Conservation (phyloP, 805 yeast genomes). For the Torulaspora gathmanii region DNA sequence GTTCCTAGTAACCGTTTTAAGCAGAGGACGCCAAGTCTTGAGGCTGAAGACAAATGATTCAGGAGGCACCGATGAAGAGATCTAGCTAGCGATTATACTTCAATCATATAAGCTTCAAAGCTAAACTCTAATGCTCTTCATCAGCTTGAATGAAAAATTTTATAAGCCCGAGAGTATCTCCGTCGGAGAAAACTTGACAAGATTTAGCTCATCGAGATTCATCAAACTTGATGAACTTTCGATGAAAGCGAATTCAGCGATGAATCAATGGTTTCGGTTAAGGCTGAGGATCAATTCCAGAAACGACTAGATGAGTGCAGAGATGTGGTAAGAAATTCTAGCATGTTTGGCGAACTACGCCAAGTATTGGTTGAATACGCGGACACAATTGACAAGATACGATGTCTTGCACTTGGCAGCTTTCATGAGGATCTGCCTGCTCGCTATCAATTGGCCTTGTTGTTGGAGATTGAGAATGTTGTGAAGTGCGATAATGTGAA, state of each 20-base stretch:
- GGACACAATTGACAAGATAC: conserved; percentile 33
- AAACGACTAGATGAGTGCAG: conserved; percentile 19
- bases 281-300: conserved; percentile 3
- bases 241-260: not conserved
- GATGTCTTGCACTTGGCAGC: conserved; percentile 71
- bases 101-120: conserved; percentile 1
- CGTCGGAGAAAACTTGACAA: conserved; percentile 4
- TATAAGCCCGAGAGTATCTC: not conserved
- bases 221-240: not conserved
- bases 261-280: not conserved
- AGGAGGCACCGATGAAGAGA: not conserved
- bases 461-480: conserved; percentile 40
- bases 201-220: not conserved
- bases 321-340: conserved; percentile 24
- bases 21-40: not conserved
- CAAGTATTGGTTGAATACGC: conserved; percentile 15
- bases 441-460: conserved; percentile 59
- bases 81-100: not conserved
- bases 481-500: not conserved
- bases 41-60: not conserved
- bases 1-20: not conserved
- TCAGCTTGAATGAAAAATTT: conserved; percentile 1
- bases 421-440: conserved; percentile 58
- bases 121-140: not conserved
- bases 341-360: conserved; percentile 29